phyloP scores from a whole-genome alignment of 225 moss, liverwort and hornwort species.

The Takakia lepidozioides region DNA sequence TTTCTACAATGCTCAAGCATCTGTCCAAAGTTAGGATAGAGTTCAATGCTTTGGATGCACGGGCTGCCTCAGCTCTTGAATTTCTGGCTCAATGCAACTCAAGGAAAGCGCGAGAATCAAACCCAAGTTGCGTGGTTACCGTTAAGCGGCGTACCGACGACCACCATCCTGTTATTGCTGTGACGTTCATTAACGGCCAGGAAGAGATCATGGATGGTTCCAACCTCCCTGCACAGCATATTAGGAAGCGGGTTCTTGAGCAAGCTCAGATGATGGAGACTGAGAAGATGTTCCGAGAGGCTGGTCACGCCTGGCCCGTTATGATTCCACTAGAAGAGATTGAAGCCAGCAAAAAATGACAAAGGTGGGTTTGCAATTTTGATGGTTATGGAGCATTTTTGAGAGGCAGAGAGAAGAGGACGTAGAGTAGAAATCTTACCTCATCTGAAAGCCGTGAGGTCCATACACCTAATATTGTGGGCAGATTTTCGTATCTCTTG shows the following conservation, averaged over 20 bases:
- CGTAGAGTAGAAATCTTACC: too few relatives aligned
- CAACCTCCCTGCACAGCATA: constrained; percentile 60
- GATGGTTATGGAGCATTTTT: too few relatives aligned
- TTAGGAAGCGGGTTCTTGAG: constrained; percentile 63
- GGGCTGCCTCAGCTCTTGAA: constrained; percentile 74
- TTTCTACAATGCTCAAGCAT: constrained; percentile 80
- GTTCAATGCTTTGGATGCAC: constrained; percentile 70
- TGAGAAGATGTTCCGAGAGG: constrained; percentile 88
- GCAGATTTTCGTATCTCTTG: too few relatives aligned
- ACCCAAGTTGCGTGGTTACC: constrained; percentile 66
- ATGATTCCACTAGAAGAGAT: constrained; percentile 50
- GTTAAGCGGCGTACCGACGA: constrained; percentile 73
- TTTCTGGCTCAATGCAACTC: constrained; percentile 87
- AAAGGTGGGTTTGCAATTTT: too few relatives aligned
- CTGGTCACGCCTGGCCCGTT: constrained; percentile 83
- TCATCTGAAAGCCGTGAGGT: too few relatives aligned
- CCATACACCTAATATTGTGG: too few relatives aligned
- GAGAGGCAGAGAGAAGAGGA: too few relatives aligned
- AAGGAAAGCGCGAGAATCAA: constrained; percentile 57
- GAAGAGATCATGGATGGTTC: constrained; percentile 80
- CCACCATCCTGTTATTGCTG: constrained; percentile 42
- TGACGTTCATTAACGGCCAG: constrained; percentile 59
- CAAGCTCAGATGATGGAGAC: constrained; percentile 96
- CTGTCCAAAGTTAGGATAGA: constrained; percentile 76
- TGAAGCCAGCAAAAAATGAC: constrained; percentile 12